These are phyloP conservation scores for Anisodus tanguticus DNA, from an alignment of 257 asterid species.

Conservation along the genomic window DNA sequence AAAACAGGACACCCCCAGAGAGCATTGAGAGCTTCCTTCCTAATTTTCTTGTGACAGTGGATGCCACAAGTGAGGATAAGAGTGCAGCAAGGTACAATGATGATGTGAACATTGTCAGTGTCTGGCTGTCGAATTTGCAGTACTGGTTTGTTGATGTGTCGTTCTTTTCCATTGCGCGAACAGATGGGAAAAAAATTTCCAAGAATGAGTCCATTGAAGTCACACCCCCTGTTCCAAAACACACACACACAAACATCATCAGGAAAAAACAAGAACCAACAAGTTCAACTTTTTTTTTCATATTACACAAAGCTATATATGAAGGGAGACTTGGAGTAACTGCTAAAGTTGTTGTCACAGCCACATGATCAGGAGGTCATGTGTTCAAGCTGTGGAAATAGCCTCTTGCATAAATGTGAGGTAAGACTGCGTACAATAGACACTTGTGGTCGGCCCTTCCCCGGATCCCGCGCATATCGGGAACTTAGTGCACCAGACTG, in stretches of 20 bases:
- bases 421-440: too few species aligned
- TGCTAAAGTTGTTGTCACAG: too few species aligned
- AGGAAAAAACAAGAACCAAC: not conserved
- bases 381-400: too few species aligned
- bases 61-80: constrained; percentile 63
- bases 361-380: too few species aligned
- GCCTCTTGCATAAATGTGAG: too few species aligned
- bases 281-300: not conserved
- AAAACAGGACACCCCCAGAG: constrained; percentile 69
- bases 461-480: too few species aligned
- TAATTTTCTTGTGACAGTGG: constrained; percentile 60
- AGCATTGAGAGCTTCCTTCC: constrained; percentile 81
- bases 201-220: constrained; percentile 80
- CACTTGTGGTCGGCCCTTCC: too few species aligned
- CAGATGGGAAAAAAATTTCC: constrained; percentile 61
- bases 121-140: constrained; percentile 79
- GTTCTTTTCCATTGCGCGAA: constrained; percentile 47
- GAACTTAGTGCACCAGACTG: too few species aligned
- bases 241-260: not conserved
- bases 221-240: constrained; percentile 64
- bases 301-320: too few species aligned
- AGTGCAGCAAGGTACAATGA: constrained; percentile 90
- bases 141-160: constrained; percentile 69
- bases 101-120: constrained; percentile 79
- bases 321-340: too few species aligned